Evolutionary conservation across 768 basidiomycete genomes (phyloP).

Genomic region (Tylopilus plumbeoviolaceoides): DNA sequence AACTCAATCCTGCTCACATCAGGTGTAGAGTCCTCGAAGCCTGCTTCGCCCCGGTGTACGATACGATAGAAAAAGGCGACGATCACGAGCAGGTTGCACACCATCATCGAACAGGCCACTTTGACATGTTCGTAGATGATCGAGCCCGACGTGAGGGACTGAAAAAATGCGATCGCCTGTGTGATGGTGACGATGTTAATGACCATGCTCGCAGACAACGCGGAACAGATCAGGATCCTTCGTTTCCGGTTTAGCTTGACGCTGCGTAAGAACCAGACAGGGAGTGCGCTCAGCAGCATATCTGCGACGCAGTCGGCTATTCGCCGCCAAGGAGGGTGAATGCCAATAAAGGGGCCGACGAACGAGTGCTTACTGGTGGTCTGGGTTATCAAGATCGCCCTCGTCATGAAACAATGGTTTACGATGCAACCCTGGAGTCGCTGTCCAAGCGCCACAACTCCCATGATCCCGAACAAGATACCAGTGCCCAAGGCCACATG

Average conservation of each 20-base stretch:
- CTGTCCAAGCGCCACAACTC: too few species aligned
- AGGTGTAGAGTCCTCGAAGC: not conserved
- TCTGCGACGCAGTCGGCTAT: conserved; percentile 15
- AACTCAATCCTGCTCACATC: conserved; percentile 1
- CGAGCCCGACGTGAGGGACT: not conserved
- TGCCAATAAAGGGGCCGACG: too few species aligned
- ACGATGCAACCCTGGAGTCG: too few species aligned
- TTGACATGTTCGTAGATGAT: conserved; percentile 24
- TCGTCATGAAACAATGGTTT: not conserved
- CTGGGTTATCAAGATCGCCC: conserved; percentile 10
- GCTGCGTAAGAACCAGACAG: conserved; percentile 14
- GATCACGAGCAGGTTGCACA: conserved; percentile 25
- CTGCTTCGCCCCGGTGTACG: not conserved
- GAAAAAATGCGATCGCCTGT: conserved; percentile 8
- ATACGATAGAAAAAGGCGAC: conserved; percentile 18
- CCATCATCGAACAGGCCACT: conserved; percentile 14
- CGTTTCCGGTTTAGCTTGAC: conserved; percentile 14
- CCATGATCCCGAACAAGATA: too few species aligned
- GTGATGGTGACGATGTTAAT: conserved; percentile 19
- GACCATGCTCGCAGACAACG: conserved; percentile 21
- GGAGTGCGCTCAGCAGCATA: conserved; percentile 9
- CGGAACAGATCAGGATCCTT: conserved; percentile 16
- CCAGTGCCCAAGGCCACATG: too few species aligned
- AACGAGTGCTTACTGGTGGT: conserved; percentile 17
- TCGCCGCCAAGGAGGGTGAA: not conserved